Conservation (phyloP, 1,139 yeast genomes). For the Zhuliangozyma blackwelliae region DNA sequence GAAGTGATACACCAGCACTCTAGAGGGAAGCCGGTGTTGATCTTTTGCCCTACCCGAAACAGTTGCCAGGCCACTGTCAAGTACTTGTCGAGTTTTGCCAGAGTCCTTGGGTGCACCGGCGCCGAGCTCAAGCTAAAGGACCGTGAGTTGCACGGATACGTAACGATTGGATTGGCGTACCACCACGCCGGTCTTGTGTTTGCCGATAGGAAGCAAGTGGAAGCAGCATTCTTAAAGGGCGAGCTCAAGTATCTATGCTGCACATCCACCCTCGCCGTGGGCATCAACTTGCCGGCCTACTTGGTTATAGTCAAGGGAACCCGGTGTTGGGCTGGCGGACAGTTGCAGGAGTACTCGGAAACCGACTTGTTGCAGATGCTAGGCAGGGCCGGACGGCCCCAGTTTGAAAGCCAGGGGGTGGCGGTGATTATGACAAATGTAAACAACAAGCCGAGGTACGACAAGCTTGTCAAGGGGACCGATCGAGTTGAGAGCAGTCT, state of each 20-base stretch:
- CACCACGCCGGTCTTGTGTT: constrained; percentile 57
- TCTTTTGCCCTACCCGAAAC: constrained; percentile 53
- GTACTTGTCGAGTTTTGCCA: constrained; percentile 17
- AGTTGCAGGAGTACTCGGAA: constrained; percentile 50
- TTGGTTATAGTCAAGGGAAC: constrained; percentile 59
- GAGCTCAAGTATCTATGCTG: constrained; percentile 43
- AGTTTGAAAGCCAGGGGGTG: constrained; percentile 47
- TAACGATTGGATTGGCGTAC: constrained; percentile 40
- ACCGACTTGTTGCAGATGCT: constrained; percentile 58
- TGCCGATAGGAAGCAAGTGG: constrained; percentile 43
- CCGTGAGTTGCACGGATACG: constrained; percentile 22
- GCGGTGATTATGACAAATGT: constrained; percentile 50
- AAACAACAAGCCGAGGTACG: constrained; percentile 30
- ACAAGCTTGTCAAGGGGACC: constrained; percentile 38
- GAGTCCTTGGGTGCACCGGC: not conserved
- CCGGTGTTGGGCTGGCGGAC: constrained; percentile 43
- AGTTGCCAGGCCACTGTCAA: constrained; percentile 46
- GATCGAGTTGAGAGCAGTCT: constrained; percentile 48
- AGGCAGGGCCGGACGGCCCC: constrained; percentile 59
- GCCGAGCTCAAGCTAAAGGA: constrained; percentile 15
- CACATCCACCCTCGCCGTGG: constrained; percentile 60
- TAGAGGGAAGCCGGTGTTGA: constrained; percentile 37
- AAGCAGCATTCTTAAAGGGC: constrained; percentile 40
- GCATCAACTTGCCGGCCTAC: constrained; percentile 60
- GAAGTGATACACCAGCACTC: constrained; percentile 34